phyloP scores from a whole-genome alignment of 164 flowering plant species.

The Euptelea pleiosperma region DNA sequence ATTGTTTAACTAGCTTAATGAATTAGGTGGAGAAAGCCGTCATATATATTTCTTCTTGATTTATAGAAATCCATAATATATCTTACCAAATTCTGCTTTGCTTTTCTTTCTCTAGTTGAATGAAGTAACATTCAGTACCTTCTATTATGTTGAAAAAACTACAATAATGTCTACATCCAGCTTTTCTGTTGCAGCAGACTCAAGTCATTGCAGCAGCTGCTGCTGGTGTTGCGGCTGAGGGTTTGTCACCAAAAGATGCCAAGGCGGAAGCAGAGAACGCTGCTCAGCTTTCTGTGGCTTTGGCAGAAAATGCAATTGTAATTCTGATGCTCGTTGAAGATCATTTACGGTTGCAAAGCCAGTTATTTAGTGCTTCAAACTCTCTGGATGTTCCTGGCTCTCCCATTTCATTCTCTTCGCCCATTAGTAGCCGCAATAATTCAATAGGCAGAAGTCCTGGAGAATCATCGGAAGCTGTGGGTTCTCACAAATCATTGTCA shows the following conservation, averaged over 20 bases:
- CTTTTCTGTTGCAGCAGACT: constrained; percentile 62
- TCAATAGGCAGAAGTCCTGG: constrained; percentile 31
- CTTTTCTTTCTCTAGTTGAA: not conserved
- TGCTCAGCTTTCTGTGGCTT: constrained; percentile 94
- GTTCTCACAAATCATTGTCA: constrained; percentile 41
- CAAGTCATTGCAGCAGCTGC: constrained; percentile 99
- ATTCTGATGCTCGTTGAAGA: constrained; percentile 98
- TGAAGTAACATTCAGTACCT: not conserved
- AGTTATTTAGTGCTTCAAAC: constrained; percentile 47
- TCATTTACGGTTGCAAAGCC: constrained; percentile 93
- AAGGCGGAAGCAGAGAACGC: constrained; percentile 92
- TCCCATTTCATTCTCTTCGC: constrained; percentile 52
- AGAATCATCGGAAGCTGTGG: constrained; percentile 44
- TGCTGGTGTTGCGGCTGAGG: constrained; percentile 99
- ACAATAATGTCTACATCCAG: constrained; percentile 31
- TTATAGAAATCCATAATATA: not conserved
- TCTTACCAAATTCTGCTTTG: constrained; percentile 1
- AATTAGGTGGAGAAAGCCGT: too few relatives aligned
- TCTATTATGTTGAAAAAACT: constrained; percentile 2
- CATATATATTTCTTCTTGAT: too few relatives aligned
- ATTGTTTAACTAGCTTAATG: too few relatives aligned
- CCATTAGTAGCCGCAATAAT: constrained; percentile 37
- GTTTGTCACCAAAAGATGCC: constrained; percentile 77
- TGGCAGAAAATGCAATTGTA: constrained; percentile 98
- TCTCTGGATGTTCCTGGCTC: constrained; percentile 41